Evolutionary conservation across 495 filamentous ascomycete species (phyloP), one percentile per base, ranked within the genome.

Genomic region (Barbatosphaeria neglecta): DNA sequence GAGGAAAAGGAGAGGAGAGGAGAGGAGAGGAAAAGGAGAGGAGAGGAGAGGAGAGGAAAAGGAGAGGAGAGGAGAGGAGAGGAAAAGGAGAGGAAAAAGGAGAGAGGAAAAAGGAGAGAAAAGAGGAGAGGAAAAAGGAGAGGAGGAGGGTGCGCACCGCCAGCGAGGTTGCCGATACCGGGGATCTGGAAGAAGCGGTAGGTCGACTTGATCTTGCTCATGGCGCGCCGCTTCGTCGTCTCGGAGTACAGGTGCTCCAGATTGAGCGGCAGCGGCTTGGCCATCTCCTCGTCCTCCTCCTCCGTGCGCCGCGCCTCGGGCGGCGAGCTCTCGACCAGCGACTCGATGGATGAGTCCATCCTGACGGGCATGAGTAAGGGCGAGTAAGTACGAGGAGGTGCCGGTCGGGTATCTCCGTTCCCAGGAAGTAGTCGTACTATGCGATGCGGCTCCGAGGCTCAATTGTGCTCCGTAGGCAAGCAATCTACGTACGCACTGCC

Each of bases 131-230:
- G 43, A 4, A 46, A 15, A 15, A 9, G 22, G 23, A 38, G 44
- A 43, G 33, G 50, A 41, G 45, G 22, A 15, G 41, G 9, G 31
- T 33, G 70, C 76, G 23, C 64, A 90, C 90, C 89, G 52, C 88
- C 90, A 27, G 90, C 87, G n/a, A 95, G 60, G 61, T 96, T 93
- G 11, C 74, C 76, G 53, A 95, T 88, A 19, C 81, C 81, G 0
- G 88, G 87, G 45, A 90, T 87, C 18, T 56, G 17, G 51, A 90
- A 93, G 58, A 85, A 92, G 56, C 87, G 90, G 64, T 95, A 95
- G 54, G 88, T 84, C 25, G 66, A 48, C 64, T 95, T 95, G 51
- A 94, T 73, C 24, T 57, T 63, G 56, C 79, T 92, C 8, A 75
- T 62, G 4, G 60, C 45, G 11, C 89, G 76, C 17, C 73, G 72